A percentile compares a stretch with the other conserved stretches of the same genome.
Evolutionary conservation across 768 basidiomycete genomes (phyloP).

Genomic region (Mycena kentingensis): DNA sequence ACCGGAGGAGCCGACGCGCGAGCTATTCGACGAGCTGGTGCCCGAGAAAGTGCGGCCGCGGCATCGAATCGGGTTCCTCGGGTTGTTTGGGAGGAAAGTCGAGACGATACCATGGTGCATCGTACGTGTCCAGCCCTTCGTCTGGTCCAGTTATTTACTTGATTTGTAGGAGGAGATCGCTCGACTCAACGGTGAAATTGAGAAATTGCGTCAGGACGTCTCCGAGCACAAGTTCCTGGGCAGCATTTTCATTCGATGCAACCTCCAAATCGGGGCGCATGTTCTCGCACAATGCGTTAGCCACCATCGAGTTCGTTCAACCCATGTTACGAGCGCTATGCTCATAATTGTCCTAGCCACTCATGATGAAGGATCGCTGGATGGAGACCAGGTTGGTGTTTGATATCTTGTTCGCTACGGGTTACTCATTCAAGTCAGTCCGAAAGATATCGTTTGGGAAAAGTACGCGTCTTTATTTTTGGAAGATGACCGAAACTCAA

Average conservation of each 20-base stretch:
- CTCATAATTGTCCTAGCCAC: conserved; percentile 36
- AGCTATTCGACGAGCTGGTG: conserved; percentile 55
- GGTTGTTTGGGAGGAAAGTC: conserved; percentile 59
- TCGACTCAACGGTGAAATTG: conserved; percentile 44
- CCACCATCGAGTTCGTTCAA: conserved; percentile 46
- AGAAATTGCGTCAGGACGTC: conserved; percentile 39
- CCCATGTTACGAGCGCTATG: background rate
- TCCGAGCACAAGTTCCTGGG: conserved; percentile 50
- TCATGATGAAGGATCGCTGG: conserved; percentile 61
- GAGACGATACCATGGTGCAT: conserved; percentile 69
- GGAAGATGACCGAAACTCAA: no score
- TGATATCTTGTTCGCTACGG: conserved; percentile 26
- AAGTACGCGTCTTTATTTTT: conserved; percentile 28
- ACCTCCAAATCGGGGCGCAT: conserved; percentile 74
- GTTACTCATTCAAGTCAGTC: conserved; percentile 29
- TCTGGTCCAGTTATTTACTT: background rate
- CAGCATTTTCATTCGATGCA: conserved; percentile 65
- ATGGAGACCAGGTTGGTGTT: conserved; percentile 55
- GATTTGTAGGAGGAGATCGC: conserved; percentile 51
- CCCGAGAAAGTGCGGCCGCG: conserved; percentile 51
- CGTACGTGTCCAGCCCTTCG: conserved; percentile 30
- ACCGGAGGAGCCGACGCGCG: conserved; percentile 29
- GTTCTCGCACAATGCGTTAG: conserved; percentile 63
- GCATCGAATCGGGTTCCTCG: conserved; percentile 52
- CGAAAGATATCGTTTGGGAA: conserved; percentile 59